Evolutionary conservation across 768 basidiomycete species (phyloP).

Genomic region (Mycena galopus): DNA sequence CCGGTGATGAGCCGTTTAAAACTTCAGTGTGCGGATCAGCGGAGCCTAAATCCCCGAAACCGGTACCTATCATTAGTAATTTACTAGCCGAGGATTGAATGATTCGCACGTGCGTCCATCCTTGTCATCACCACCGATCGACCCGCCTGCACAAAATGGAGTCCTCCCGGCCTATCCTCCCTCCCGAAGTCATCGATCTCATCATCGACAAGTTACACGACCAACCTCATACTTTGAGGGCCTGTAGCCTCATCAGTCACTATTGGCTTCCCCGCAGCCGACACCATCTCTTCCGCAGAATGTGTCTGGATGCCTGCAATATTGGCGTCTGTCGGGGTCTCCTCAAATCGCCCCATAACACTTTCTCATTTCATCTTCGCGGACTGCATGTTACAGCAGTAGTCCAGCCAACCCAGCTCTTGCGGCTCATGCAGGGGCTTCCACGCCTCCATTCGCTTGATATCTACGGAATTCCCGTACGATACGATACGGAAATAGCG

Average conservation of each 20-base stretch:
- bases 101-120: no score
- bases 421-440: conserved; percentile 3
- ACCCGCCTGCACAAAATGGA: no score
- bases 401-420: neutral
- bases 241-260: conserved; percentile 17
- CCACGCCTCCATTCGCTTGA: neutral
- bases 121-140: no score
- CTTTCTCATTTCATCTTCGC: neutral
- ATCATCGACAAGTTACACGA: conserved; percentile 23
- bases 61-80: no score
- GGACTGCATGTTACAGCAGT: neutral
- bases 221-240: neutral
- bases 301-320: neutral
- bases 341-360: neutral
- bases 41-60: no score
- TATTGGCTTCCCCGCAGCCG: conserved; percentile 21
- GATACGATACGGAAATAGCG: neutral
- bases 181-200: conserved; percentile 24
- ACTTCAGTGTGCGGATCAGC: no score
- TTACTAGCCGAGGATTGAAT: no score
- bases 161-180: neutral
- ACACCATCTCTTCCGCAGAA: conserved; percentile 11
- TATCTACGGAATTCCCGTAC: neutral
- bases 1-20: no score
- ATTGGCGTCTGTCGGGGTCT: neutral